Conservation (phyloP, 2,329 filamentous ascomycete species). For the Epichloe sylvatica region DNA sequence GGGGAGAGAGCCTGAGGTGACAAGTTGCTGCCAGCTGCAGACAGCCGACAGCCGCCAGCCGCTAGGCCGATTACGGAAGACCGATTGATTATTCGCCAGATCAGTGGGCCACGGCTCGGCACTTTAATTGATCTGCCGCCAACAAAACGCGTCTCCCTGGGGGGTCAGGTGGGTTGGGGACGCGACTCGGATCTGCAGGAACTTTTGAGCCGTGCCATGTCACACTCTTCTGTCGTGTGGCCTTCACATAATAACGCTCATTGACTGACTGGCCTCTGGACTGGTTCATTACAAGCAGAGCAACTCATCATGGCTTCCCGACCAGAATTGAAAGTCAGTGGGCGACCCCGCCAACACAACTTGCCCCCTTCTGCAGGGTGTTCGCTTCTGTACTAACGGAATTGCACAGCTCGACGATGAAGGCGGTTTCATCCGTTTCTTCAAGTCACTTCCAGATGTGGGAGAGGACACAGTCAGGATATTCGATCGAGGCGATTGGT, state of each 20-base stretch:
- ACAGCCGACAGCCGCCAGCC: too few species aligned
- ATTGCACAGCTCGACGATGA: constrained; percentile 73
- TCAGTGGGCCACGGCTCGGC: constrained; percentile 5
- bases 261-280: neutral
- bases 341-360: neutral
- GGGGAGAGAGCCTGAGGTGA: too few species aligned
- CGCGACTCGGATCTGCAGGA: constrained; percentile 3
- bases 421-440: constrained; percentile 90
- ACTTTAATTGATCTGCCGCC: constrained; percentile 9
- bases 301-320: constrained; percentile 50
- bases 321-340: constrained; percentile 52
- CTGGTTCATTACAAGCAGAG: neutral
- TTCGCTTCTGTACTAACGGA: neutral
- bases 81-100: neutral
- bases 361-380: neutral
- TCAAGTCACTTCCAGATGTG: constrained; percentile 65
- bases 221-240: neutral
- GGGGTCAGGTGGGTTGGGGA: neutral
- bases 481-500: constrained; percentile 90
- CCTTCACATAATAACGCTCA: neutral
- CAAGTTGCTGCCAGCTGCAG: too few species aligned
- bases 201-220: neutral
- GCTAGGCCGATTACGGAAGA: too few species aligned
- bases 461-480: constrained; percentile 70
- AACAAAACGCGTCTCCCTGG: constrained; percentile 11